These are phyloP conservation scores for Penicillium sp. DNA, from an alignment of 2,329 filamentous ascomycete species.

Conservation along the genomic window DNA sequence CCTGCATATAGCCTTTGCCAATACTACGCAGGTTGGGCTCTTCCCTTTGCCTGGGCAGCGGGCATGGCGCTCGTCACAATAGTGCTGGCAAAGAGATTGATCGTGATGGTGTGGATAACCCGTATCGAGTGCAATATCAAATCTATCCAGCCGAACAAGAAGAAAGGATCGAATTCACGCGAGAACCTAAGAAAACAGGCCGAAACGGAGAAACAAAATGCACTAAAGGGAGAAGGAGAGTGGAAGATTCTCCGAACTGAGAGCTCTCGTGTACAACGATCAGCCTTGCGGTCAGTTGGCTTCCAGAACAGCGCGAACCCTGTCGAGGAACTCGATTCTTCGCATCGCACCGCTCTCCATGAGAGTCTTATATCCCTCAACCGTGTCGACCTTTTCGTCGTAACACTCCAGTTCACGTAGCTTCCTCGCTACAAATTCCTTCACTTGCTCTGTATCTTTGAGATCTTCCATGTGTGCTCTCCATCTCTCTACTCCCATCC, in stretches of 20 bases:
- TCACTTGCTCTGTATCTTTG: neutral
- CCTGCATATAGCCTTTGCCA: neutral
- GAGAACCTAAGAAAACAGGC: no score
- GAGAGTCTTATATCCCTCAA: neutral
- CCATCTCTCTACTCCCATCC: neutral
- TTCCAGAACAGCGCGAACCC: no score
- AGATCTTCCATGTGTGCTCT: neutral
- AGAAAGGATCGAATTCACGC: no score
- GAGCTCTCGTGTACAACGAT: no score
- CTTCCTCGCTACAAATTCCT: neutral
- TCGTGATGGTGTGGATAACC: no score
- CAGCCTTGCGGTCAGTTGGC: no score
- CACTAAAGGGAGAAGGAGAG: no score
- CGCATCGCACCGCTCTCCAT: neutral
- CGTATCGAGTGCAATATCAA: no score
- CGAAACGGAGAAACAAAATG: no score
- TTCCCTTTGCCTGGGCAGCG: slow-evolving; percentile 4
- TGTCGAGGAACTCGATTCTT: no score
- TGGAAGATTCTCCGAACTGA: no score
- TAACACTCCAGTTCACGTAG: neutral
- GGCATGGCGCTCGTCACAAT: slow-evolving; percentile 3
- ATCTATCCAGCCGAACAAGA: no score
- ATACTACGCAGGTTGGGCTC: slow-evolving; percentile 4
- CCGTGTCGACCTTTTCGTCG: neutral
- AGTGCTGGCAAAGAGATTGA: slow-evolving; percentile 1